phyloP scores from a whole-genome alignment of 2,329 filamentous ascomycete species.

The Cercospora zeina region DNA sequence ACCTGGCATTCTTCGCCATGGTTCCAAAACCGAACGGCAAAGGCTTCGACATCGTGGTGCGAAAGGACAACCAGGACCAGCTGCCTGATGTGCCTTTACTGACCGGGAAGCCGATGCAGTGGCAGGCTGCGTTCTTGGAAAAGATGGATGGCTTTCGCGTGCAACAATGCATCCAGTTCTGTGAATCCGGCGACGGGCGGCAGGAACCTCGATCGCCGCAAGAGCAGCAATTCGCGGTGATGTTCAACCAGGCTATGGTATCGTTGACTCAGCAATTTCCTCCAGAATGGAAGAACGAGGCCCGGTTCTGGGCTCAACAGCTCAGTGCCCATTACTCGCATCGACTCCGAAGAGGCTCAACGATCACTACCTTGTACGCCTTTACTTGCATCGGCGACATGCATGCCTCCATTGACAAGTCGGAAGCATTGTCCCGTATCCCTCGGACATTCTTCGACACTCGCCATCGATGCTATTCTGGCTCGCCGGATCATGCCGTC shows the following conservation, averaged over 20 bases:
- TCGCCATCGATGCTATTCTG: constrained; percentile 47
- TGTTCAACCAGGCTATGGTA: constrained; percentile 38
- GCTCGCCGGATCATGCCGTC: constrained; percentile 49
- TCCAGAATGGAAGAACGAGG: constrained; percentile 45
- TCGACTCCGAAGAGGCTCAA: constrained; percentile 27
- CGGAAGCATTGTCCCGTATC: constrained; percentile 38
- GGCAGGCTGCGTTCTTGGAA: constrained; percentile 39
- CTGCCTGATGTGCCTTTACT: constrained; percentile 49
- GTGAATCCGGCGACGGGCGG: constrained; percentile 26
- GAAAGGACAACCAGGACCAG: constrained; percentile 43
- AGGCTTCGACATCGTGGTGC: constrained; percentile 49
- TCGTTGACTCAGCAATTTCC: constrained; percentile 41
- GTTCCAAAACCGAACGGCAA: constrained; percentile 39
- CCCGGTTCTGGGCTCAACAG: constrained; percentile 47
- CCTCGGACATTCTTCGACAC: constrained; percentile 50
- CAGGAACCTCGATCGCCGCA: constrained; percentile 16
- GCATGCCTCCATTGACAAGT: constrained; percentile 35
- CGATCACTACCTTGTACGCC: constrained; percentile 45
- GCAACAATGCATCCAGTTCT: constrained; percentile 26
- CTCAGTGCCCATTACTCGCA: constrained; percentile 40
- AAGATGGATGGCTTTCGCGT: constrained; percentile 39
- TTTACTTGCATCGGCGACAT: constrained; percentile 45
- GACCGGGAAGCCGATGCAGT: constrained; percentile 35
- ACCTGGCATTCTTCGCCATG: constrained; percentile 42
- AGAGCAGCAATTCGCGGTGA: constrained; percentile 42